Conservation (phyloP, 2,329 filamentous ascomycete species). For the Sporothrix humicola region DNA sequence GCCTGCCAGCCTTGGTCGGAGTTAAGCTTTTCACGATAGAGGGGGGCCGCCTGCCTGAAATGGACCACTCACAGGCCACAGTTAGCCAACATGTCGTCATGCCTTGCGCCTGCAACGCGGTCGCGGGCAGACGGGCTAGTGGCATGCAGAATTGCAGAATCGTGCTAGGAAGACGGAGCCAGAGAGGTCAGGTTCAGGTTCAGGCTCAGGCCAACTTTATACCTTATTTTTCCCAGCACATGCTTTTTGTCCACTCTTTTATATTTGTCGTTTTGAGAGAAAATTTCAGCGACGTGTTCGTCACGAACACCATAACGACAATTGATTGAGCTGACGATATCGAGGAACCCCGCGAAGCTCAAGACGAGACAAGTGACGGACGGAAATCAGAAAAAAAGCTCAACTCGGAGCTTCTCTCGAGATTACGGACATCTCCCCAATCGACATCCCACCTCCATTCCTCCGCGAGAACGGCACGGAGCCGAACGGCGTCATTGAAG, state of each 20-base stretch:
- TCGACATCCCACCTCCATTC: neutral
- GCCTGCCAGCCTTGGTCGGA: neutral
- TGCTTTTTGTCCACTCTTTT: conserved; percentile 12
- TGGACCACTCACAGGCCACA: conserved; percentile 36
- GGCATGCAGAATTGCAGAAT: conserved; percentile 13
- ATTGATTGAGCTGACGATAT: neutral
- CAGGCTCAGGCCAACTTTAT: neutral
- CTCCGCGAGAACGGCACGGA: neutral
- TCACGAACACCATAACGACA: neutral
- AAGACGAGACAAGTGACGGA: neutral
- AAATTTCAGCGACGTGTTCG: neutral
- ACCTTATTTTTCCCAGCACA: conserved; percentile 1
- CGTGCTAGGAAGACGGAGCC: conserved; percentile 7
- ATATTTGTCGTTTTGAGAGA: neutral
- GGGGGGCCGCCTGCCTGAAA: conserved; percentile 15
- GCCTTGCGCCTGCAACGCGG: conserved; percentile 28
- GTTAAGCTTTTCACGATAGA: neutral
- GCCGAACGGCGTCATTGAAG: neutral
- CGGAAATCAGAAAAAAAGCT: neutral
- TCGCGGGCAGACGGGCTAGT: conserved; percentile 23
- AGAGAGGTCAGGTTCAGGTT: conserved; percentile 11
- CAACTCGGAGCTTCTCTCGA: neutral
- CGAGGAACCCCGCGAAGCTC: too few species aligned
- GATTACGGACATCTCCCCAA: neutral
- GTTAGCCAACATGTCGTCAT: conserved; percentile 39